Evolutionary conservation across 1,284 basidiomycete genomes (phyloP).

Genomic region (Cryptococcus neoformans): DNA sequence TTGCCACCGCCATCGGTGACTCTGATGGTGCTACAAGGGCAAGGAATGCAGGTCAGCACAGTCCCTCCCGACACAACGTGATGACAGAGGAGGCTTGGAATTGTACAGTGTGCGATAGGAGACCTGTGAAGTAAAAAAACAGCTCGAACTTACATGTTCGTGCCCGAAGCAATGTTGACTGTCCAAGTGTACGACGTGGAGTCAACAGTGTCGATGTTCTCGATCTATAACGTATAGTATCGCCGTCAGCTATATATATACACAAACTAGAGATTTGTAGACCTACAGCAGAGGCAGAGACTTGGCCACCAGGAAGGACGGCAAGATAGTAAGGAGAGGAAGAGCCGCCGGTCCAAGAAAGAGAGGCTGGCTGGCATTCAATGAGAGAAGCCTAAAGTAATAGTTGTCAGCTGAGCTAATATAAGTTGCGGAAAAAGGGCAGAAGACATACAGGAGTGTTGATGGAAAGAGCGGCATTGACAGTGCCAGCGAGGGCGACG

Average conservation of each 20-base stretch:
- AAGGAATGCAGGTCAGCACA: not conserved
- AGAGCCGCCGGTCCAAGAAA: conserved; percentile 59
- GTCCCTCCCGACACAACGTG: too few species aligned
- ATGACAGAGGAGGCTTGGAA: not conserved
- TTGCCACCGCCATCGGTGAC: conserved; percentile 58
- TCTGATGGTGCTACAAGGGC: conserved; percentile 24
- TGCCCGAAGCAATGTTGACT: conserved; percentile 57
- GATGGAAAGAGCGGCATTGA: not conserved
- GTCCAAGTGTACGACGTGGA: conserved; percentile 60
- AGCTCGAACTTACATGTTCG: conserved; percentile 56
- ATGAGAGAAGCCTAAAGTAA: conserved; percentile 29
- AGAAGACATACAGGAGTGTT: not conserved
- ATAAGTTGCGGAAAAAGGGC: not conserved
- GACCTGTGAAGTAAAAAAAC: too few species aligned
- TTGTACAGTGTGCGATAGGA: not conserved
- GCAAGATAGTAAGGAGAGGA: conserved; percentile 61
- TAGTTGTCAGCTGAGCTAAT: not conserved
- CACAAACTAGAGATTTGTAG: not conserved
- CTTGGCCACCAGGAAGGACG: conserved; percentile 59
- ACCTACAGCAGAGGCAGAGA: conserved; percentile 58
- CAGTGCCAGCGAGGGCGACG: not conserved
- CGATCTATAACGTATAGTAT: conserved; percentile 47
- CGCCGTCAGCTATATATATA: not conserved
- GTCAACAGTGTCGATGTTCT: conserved; percentile 55
- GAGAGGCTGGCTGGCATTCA: conserved; percentile 40